phyloP scores from a whole-genome alignment of 345 rosid species.

The Balakata baccata region DNA sequence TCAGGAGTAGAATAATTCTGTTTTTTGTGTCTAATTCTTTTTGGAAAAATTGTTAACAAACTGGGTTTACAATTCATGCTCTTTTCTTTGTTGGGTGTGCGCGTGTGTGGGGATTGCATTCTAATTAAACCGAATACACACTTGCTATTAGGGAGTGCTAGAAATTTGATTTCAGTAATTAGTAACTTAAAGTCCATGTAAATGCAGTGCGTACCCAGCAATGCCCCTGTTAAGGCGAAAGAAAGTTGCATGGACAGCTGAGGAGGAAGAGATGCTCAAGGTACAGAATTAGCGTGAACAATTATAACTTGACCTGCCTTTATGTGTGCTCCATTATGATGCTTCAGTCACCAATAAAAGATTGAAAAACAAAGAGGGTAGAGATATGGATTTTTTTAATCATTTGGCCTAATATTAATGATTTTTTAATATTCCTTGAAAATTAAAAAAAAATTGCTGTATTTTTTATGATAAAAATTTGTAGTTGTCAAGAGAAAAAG shows the following conservation, averaged over 20 bases:
- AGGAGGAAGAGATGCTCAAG: conserved; percentile 44
- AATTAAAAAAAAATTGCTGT: too few species aligned
- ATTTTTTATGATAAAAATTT: too few species aligned
- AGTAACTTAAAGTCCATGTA: background rate
- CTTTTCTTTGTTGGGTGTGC: background rate
- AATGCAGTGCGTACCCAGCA: conserved; percentile 31
- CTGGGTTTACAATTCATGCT: background rate
- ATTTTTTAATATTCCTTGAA: too few species aligned
- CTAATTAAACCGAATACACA: background rate
- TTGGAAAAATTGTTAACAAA: background rate
- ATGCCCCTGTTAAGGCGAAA: conserved; percentile 32
- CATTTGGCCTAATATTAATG: too few species aligned
- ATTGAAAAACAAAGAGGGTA: too few species aligned
- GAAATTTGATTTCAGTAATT: background rate
- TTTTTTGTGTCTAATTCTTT: background rate
- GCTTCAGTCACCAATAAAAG: background rate
- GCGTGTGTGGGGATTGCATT: background rate
- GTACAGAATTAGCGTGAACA: conserved; percentile 20
- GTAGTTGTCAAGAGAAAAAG: too few species aligned
- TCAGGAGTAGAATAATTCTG: background rate
- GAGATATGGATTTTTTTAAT: too few species aligned
- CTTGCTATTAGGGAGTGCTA: background rate
- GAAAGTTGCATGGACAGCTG: conserved; percentile 37
- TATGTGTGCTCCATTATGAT: background rate
- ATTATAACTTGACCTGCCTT: background rate